phyloP scores from a whole-genome alignment of 2,329 filamentous ascomycete genomes.

The Monosporascus sp. region DNA sequence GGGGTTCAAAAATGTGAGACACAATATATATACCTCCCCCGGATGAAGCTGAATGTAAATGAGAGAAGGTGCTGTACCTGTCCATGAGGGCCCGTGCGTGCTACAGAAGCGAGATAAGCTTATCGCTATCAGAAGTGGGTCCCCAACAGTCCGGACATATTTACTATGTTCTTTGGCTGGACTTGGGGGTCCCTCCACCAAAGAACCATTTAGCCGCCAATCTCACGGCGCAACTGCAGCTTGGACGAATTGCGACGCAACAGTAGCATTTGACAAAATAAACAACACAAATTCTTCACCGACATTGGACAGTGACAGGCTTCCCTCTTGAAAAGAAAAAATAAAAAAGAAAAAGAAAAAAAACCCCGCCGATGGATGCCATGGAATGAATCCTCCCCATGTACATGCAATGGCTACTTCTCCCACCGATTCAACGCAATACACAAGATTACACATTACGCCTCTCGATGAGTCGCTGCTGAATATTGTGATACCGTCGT shows the following conservation, averaged over 20 bases:
- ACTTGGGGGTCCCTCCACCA: neutral
- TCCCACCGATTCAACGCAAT: conserved; percentile 19
- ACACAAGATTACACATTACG: conserved; percentile 74
- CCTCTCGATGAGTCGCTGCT: conserved; percentile 75
- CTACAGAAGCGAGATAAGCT: neutral
- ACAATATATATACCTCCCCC: neutral
- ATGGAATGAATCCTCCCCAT: neutral
- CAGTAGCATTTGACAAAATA: neutral
- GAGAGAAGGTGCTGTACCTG: neutral
- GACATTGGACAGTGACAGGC: neutral
- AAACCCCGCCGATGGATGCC: neutral
- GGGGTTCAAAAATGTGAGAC: conserved; percentile 14
- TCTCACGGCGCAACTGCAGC: neutral
- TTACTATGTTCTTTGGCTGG: too few species aligned
- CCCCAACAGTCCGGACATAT: neutral
- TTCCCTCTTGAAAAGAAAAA: neutral
- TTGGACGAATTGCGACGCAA: neutral
- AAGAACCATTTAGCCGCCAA: neutral
- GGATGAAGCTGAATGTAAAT: neutral
- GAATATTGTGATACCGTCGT: conserved; percentile 63
- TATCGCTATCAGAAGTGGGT: neutral
- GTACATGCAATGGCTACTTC: neutral
- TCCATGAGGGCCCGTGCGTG: conserved; percentile 7
- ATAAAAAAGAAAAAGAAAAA: too few species aligned
- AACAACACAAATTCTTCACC: neutral